Conservation (phyloP, 805 yeast genomes). For the Candida namnaoensis region DNA sequence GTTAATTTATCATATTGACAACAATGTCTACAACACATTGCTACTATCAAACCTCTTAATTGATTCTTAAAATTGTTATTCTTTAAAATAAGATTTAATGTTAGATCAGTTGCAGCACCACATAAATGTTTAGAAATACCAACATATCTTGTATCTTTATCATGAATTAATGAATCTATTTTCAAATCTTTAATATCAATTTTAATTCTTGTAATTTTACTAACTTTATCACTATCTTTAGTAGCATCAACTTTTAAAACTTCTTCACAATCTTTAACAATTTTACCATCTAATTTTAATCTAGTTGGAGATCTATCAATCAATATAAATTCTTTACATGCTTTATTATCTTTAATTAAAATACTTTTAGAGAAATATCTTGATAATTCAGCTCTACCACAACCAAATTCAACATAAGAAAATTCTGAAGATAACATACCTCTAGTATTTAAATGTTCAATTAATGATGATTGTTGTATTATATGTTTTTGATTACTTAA, state of each 20-base stretch:
- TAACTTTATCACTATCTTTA: too few relatives aligned
- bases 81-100: slow-evolving; percentile 54
- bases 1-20: slow-evolving; percentile 57
- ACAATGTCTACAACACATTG: slow-evolving; percentile 90
- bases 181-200: slow-evolving; percentile 75
- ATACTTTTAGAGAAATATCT: slow-evolving; percentile 41
- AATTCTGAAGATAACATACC: slow-evolving; percentile 26
- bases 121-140: slow-evolving; percentile 85
- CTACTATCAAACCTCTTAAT: slow-evolving; percentile 61
- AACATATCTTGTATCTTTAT: slow-evolving; percentile 24
- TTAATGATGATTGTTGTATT: slow-evolving; percentile 71
- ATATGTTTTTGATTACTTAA: slow-evolving; percentile 66
- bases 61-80: slow-evolving; percentile 18
- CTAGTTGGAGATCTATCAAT: slow-evolving; percentile 74
- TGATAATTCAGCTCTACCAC: slow-evolving; percentile 83
- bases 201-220: slow-evolving; percentile 45
- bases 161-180: slow-evolving; percentile 34
- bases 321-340: slow-evolving; percentile 37
- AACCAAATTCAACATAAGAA: slow-evolving; percentile 72
- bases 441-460: slow-evolving; percentile 48
- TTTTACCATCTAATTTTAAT: slow-evolving; percentile 69
- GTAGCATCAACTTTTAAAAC: too few relatives aligned
- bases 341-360: slow-evolving; percentile 9
- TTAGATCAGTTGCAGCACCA: slow-evolving; percentile 89
- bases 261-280: slow-evolving; percentile 41